These are phyloP conservation scores for Basidiobolus heterosporus DNA, from an alignment of 371 early-diverging fungal species.

Conservation along the genomic window DNA sequence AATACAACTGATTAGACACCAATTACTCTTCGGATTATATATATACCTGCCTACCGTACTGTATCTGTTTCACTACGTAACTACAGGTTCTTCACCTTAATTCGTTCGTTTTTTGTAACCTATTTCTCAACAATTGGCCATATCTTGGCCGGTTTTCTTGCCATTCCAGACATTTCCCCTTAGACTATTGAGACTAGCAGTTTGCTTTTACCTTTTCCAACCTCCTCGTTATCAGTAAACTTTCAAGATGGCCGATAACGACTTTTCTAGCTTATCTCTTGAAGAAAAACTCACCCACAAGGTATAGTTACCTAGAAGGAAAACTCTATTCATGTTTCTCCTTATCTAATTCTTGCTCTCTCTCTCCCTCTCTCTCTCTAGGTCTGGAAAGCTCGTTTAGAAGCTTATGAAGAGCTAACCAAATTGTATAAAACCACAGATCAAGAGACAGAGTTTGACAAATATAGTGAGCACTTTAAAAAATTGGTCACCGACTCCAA, in stretches of 20 bases:
- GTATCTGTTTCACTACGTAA: too few relatives aligned
- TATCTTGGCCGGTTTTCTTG: too few relatives aligned
- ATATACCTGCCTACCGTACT: too few relatives aligned
- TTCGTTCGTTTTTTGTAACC: too few relatives aligned
- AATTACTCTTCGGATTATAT: too few relatives aligned
- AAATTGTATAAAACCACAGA: constrained; percentile 41
- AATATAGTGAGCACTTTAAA: constrained; percentile 48
- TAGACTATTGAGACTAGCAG: too few relatives aligned
- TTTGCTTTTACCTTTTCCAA: too few relatives aligned
- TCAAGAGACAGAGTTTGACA: constrained; percentile 44
- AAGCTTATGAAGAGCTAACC: constrained; percentile 70
- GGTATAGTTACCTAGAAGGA: neutral
- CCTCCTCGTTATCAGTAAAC: neutral
- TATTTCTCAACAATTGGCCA: too few relatives aligned
- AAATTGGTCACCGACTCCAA: constrained; percentile 78
- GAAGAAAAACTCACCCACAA: constrained; percentile 6
- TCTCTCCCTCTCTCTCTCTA: constrained; percentile 14
- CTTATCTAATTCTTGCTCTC: neutral
- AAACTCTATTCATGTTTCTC: constrained; percentile 1
- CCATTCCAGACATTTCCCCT: too few relatives aligned
- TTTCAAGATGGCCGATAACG: constrained; percentile 1
- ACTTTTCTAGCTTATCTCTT: constrained; percentile 4
- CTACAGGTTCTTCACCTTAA: too few relatives aligned
- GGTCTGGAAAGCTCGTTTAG: constrained; percentile 88
- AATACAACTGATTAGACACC: too few relatives aligned